Percentiles rank a stretch among this genome's conserved stretches.
phyloP scores from a whole-genome alignment of 192 early-diverging fungal species.

The Funneliformis geosporum region DNA sequence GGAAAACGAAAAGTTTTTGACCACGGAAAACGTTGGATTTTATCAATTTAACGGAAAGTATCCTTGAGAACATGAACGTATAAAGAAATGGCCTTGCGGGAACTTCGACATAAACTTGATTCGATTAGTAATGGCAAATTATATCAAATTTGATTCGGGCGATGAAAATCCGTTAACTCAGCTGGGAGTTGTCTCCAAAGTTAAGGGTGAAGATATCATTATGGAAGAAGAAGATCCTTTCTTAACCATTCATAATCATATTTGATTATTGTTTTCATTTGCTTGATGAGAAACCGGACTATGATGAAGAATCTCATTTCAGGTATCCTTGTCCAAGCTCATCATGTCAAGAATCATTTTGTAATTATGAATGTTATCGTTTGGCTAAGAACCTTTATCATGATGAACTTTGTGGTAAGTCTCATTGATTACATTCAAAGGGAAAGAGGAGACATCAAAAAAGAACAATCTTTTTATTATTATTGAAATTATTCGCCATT shows the following conservation, averaged over 20 bases:
- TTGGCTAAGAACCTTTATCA: constrained; percentile 19
- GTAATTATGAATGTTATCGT: constrained; percentile 15
- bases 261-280: constrained; percentile 19
- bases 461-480: constrained; percentile 4
- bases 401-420: constrained; percentile 16
- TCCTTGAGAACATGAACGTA: constrained; percentile 23
- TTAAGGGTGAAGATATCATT: not conserved
- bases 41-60: constrained; percentile 17
- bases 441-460: not conserved
- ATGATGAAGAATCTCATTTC: not conserved
- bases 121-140: constrained; percentile 11
- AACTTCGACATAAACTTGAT: constrained; percentile 22
- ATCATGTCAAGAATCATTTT: constrained; percentile 19
- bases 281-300: not conserved
- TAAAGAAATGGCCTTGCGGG: not conserved
- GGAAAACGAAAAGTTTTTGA: not conserved
- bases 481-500: constrained; percentile 21
- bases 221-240: constrained; percentile 28
- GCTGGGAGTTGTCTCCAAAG: not conserved
- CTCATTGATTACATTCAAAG: constrained; percentile 14
- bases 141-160: not conserved
- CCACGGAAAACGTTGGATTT: not conserved
- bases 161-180: constrained; percentile 1
- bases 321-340: constrained; percentile 3
- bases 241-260: constrained; percentile 14